Evolutionary conservation across 169 alveolate genomes (phyloP).

Genomic region (Cryptosporidium sp.): DNA sequence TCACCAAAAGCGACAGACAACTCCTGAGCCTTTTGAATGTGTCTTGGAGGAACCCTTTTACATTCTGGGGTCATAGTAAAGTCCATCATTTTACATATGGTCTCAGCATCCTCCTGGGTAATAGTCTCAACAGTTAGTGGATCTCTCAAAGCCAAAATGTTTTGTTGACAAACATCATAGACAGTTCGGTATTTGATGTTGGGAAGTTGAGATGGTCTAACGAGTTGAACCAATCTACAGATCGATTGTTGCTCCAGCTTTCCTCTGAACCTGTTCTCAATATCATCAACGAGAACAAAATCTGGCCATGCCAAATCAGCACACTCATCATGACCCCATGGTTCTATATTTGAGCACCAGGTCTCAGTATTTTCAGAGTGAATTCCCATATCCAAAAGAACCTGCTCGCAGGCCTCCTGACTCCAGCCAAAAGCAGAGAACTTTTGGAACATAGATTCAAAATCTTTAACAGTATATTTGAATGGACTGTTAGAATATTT

Average conservation of each 20-base stretch:
- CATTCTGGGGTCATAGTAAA: slow-evolving; percentile 60
- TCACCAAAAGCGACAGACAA: slow-evolving; percentile 63
- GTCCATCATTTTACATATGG: slow-evolving; percentile 69
- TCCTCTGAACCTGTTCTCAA: slow-evolving; percentile 57
- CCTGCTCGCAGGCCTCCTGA: slow-evolving; percentile 73
- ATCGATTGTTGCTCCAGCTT: slow-evolving; percentile 70
- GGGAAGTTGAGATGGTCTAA: slow-evolving; percentile 49
- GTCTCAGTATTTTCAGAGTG: slow-evolving; percentile 33
- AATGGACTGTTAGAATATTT: slow-evolving; percentile 42
- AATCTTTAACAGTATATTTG: slow-evolving; percentile 55
- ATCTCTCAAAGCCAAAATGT: slow-evolving; percentile 59
- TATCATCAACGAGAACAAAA: slow-evolving; percentile 62
- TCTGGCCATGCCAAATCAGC: slow-evolving; percentile 67
- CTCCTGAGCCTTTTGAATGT: slow-evolving; percentile 56
- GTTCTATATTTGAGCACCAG: slow-evolving; percentile 73
- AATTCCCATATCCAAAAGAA: slow-evolving; percentile 66
- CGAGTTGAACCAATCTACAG: slow-evolving; percentile 70
- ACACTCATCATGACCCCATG: slow-evolving; percentile 76
- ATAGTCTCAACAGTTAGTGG: slow-evolving; percentile 57
- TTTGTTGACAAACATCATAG: slow-evolving; percentile 69
- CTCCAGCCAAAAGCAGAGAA: slow-evolving; percentile 68
- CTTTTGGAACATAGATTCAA: slow-evolving; percentile 47
- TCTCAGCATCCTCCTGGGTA: slow-evolving; percentile 73
- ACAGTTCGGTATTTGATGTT: slow-evolving; percentile 46
- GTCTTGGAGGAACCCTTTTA: slow-evolving; percentile 64